These are phyloP conservation scores for Trichothecium roseum DNA, from an alignment of 2,329 filamentous ascomycete species.

Conservation along the genomic window DNA sequence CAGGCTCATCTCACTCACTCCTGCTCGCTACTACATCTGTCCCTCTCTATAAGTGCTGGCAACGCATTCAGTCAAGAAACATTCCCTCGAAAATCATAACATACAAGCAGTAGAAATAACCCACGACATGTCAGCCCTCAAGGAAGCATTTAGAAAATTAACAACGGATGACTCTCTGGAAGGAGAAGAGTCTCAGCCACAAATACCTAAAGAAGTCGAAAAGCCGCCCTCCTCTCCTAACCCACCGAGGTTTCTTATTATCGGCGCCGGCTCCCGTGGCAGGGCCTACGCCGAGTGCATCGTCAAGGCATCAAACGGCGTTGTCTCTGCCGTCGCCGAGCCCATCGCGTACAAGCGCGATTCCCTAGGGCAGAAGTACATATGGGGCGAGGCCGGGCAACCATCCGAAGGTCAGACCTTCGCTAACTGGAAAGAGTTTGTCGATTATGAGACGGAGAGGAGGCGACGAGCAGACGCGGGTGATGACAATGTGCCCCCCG, in stretches of 20 bases:
- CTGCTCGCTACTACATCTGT: no score
- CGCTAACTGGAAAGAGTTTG: constrained; percentile 61
- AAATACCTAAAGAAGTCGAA: constrained; percentile 14
- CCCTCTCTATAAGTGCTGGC: no score
- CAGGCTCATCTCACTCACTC: no score
- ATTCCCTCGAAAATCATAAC: no score
- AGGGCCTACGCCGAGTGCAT: constrained; percentile 63
- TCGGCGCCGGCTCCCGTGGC: constrained; percentile 76
- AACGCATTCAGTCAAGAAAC: no score
- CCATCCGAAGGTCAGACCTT: constrained; percentile 59
- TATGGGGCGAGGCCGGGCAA: constrained; percentile 48
- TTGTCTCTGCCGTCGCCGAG: constrained; percentile 72
- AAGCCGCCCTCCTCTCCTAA: constrained; percentile 33
- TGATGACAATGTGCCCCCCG: constrained; percentile 32
- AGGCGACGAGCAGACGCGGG: constrained; percentile 41
- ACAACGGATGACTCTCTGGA: no score
- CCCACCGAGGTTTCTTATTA: constrained; percentile 61
- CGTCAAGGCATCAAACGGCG: constrained; percentile 50
- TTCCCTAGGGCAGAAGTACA: constrained; percentile 58
- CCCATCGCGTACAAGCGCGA: constrained; percentile 67
- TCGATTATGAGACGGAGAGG: constrained; percentile 59
- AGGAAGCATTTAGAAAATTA: no score
- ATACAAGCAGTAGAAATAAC: no score
- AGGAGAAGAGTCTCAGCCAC: no score
- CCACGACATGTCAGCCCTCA: no score